Evolutionary conservation across 2,329 filamentous ascomycete species (phyloP), one percentile per base, ranked within the genome.

Genomic region (Periconia sp.): DNA sequence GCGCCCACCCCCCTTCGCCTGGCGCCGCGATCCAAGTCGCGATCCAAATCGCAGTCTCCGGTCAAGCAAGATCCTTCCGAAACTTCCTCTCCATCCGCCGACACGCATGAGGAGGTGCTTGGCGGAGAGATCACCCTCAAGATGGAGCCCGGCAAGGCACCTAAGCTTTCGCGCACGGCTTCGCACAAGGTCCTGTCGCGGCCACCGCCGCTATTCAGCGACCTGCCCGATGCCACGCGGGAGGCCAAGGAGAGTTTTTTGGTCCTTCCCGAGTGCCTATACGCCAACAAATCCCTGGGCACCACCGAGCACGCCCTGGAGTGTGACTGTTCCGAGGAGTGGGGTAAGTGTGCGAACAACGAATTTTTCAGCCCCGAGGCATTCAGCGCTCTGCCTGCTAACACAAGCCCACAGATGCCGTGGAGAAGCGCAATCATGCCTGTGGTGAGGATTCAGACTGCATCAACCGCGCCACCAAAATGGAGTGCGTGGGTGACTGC

Each of bases 371-470:
- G 30, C 31, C 23, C 22, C 16, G 13, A 22, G 7, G 45, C 23
- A 16, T 25, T 23, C 40, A 37, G 25, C 30, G 17, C 26, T 22
- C 33, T 36, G 43, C 28, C 16, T 57, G 51, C 72, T 75, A 56
- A 76, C 63, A 39, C 37, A 36, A n/a, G 17, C 35, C 32, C 46
- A 30, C 59, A 83, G 81, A 84, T 64, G 31, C 75, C 37, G 62
- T 72, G 13, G 71, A 73, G 17, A 72, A 73, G 48, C 71, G 65
- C 43, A 99, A 99, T 69, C 73, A 86, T 72, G 92, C 94, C 36
- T 99, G 94, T 70, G 92, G 89, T 54, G 92, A 96, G 61, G 90
- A 96, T 71, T 95, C 92, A 12, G 92, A 97, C 71, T 99, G 94
- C 73, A 99, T 99, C 78, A 99, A 99, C 71, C 88, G 94, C 62